Conservation (phyloP, 148 eudicot species). For the Rhododendron kiyosumense region DNA sequence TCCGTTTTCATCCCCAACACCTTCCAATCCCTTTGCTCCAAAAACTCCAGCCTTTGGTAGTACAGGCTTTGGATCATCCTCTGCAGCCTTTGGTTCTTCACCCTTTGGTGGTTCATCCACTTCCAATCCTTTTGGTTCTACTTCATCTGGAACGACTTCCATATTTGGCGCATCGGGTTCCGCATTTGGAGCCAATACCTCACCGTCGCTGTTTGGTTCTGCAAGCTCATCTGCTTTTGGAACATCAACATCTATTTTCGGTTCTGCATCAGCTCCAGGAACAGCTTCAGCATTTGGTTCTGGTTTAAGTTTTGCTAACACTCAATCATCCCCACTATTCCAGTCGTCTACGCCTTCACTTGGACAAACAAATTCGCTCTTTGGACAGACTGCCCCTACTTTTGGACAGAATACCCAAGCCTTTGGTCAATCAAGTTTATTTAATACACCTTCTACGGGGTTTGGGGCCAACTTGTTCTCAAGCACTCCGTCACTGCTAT, state of each 20-base stretch:
- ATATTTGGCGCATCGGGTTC: conserved; percentile 53
- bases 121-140: conserved; percentile 59
- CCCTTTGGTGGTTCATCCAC: conserved; percentile 49
- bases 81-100: conserved; percentile 57
- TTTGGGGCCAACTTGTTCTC: conserved; percentile 59
- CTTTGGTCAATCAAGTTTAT: conserved; percentile 51
- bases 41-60: conserved; percentile 51
- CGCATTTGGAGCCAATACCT: conserved; percentile 49
- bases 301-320: conserved; percentile 54
- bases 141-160: conserved; percentile 54
- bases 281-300: conserved; percentile 52
- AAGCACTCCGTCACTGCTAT: conserved; percentile 39
- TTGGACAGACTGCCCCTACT: conserved; percentile 59
- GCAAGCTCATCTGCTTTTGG: conserved; percentile 58
- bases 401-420: conserved; percentile 50
- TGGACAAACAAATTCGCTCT: conserved; percentile 58
- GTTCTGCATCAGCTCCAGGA: conserved; percentile 52
- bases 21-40: conserved; percentile 68
- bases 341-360: conserved; percentile 71
- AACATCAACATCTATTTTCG: conserved; percentile 51
- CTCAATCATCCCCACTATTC: conserved; percentile 67
- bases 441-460: conserved; percentile 46
- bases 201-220: conserved; percentile 65
- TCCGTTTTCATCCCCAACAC: conserved; percentile 57
- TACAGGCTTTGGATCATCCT: conserved; percentile 52